phyloP scores from a whole-genome alignment of 257 asterid species.

The Nyctanthes arbortristis region DNA sequence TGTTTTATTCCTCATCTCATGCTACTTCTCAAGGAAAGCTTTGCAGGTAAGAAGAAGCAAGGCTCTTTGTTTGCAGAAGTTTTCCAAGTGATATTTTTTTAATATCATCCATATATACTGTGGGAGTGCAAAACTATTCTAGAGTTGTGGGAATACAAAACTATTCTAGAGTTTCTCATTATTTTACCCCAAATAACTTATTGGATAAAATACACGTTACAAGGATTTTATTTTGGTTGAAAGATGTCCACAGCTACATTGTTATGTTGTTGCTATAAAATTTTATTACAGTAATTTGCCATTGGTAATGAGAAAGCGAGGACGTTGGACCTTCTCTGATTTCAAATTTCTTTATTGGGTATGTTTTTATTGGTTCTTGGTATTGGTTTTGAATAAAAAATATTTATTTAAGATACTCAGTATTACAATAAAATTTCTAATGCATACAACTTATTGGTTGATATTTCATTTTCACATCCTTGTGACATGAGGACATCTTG shows the following conservation, averaged over 20 bases:
- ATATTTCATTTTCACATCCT: not conserved
- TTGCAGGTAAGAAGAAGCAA: conserved; percentile 62
- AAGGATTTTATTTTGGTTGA: not conserved
- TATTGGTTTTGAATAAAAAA: conserved; percentile 5
- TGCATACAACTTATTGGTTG: not conserved
- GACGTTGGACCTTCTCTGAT: not conserved
- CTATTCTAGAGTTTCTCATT: no score
- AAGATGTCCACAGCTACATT: not conserved
- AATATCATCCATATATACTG: no score
- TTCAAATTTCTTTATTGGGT: conserved; percentile 9
- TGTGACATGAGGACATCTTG: no score
- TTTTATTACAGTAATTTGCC: conserved; percentile 3
- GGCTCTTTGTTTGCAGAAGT: conserved; percentile 19
- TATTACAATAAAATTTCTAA: not conserved
- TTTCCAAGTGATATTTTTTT: conserved; percentile 16
- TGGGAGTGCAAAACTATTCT: no score
- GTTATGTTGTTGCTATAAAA: not conserved
- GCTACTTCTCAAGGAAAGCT: conserved; percentile 86
- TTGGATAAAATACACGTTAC: conserved; percentile 5
- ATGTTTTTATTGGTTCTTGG: conserved; percentile 7
- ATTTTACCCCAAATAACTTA: not conserved
- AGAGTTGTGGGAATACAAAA: no score
- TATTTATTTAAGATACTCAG: conserved; percentile 3
- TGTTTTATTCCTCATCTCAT: conserved; percentile 71
- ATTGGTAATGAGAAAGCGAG: conserved; percentile 11